These are phyloP conservation scores for Geotrichum fermentans DNA, from an alignment of 1,139 yeast species.

Conservation along the genomic window DNA sequence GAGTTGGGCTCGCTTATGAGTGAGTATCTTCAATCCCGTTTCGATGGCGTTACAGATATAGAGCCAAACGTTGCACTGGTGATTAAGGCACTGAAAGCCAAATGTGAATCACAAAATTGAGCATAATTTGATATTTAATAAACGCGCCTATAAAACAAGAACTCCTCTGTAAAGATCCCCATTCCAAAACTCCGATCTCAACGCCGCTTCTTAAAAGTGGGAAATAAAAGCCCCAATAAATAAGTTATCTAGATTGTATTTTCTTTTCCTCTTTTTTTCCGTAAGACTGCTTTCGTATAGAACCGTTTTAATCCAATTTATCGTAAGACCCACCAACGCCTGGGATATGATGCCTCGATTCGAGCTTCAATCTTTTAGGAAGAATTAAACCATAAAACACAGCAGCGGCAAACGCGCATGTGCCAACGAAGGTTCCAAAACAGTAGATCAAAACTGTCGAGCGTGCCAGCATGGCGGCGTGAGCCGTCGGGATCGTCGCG, in stretches of 20 bases:
- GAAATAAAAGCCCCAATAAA: constrained; percentile 1
- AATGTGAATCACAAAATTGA: constrained; percentile 18
- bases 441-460: constrained; percentile 17
- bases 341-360: constrained; percentile 21
- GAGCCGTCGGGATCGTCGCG: constrained; percentile 18
- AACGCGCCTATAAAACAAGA: not conserved
- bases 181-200: too few relatives aligned
- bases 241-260: not conserved
- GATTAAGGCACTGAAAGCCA: constrained; percentile 21
- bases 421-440: constrained; percentile 24
- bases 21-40: constrained; percentile 23
- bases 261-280: not conserved
- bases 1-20: constrained; percentile 37
- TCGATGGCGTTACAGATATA: constrained; percentile 23
- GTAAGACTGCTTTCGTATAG: not conserved
- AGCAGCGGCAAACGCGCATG: constrained; percentile 24
- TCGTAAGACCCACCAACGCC: constrained; percentile 12
- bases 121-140: not conserved
- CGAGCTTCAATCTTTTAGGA: constrained; percentile 26
- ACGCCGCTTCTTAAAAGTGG: too few relatives aligned
- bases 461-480: constrained; percentile 17
- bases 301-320: constrained; percentile 10
- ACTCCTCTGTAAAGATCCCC: constrained; percentile 4
- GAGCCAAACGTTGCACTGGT: constrained; percentile 30
- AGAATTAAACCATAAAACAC: constrained; percentile 26